Conservation (phyloP, 441 rosid species). For the Croton laevigatus region DNA sequence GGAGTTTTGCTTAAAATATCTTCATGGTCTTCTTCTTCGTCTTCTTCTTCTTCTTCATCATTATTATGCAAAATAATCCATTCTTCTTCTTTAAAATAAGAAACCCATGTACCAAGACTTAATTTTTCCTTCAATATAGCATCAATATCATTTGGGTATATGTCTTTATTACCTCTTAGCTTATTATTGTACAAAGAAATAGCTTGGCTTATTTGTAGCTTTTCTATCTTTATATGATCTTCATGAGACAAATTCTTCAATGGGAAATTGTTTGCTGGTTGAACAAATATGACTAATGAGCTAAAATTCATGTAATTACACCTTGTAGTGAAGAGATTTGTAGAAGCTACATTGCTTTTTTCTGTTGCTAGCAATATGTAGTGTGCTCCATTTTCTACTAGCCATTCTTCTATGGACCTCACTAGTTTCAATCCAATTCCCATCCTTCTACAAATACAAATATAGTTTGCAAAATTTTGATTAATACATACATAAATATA, state of each 20-base stretch:
- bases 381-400: slow-evolving; percentile 43
- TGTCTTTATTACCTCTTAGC: slow-evolving; percentile 35
- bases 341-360: slow-evolving; percentile 45
- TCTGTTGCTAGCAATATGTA: slow-evolving; percentile 46
- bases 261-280: slow-evolving; percentile 27
- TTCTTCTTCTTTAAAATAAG: slow-evolving; percentile 44
- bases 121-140: slow-evolving; percentile 42
- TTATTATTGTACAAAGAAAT: slow-evolving; percentile 40
- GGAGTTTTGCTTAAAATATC: slow-evolving; percentile 26
- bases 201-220: slow-evolving; percentile 43
- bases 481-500: too few species aligned
- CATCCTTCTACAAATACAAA: slow-evolving; percentile 34
- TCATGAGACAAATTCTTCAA: slow-evolving; percentile 17
- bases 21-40: not conserved
- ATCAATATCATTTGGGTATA: slow-evolving; percentile 46
- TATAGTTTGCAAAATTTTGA: not conserved
- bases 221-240: slow-evolving; percentile 37
- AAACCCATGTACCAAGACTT: slow-evolving; percentile 58
- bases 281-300: slow-evolving; percentile 46
- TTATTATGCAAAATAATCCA: slow-evolving; percentile 24
- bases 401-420: slow-evolving; percentile 52
- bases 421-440: slow-evolving; percentile 58
- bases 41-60: slow-evolving; percentile 1
- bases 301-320: slow-evolving; percentile 39
- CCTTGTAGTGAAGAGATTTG: slow-evolving; percentile 45